Conservation (phyloP, 306 rosid genomes). For the Canavalia ensiformis region DNA sequence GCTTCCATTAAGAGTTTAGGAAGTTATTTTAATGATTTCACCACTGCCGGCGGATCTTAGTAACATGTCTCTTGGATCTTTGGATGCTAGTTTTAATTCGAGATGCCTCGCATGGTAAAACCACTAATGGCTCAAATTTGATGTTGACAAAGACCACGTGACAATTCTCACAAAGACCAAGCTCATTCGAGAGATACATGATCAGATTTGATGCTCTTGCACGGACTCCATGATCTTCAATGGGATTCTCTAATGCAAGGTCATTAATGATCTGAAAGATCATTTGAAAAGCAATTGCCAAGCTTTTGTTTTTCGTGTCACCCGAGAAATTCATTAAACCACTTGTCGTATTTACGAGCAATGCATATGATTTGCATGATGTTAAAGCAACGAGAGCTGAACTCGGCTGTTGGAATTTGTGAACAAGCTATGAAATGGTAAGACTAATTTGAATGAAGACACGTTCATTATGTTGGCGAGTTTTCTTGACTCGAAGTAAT, state of each 20-base stretch:
- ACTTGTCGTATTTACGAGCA: conserved; percentile 69
- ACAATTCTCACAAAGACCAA: conserved; percentile 50
- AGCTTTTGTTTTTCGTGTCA: conserved; percentile 55
- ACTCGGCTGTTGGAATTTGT: conserved; percentile 64
- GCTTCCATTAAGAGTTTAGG: conserved; percentile 79
- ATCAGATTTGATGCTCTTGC: conserved; percentile 61
- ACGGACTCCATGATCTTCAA: conserved; percentile 65
- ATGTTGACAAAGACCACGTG: conserved; percentile 45
- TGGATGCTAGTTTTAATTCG: conserved; percentile 70
- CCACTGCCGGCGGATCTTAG: conserved; percentile 73
- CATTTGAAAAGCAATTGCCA: conserved; percentile 55
- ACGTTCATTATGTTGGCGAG: conserved; percentile 58
- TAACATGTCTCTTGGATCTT: conserved; percentile 72
- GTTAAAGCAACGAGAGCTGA: conserved; percentile 65
- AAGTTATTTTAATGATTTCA: conserved; percentile 74
- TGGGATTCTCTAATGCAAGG: conserved; percentile 83
- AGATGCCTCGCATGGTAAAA: conserved; percentile 55
- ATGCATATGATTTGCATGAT: conserved; percentile 67
- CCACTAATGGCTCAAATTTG: conserved; percentile 49
- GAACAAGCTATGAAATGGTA: conserved; percentile 65
- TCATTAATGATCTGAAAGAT: conserved; percentile 69
- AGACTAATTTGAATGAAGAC: conserved; percentile 58
- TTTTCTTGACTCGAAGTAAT: conserved; percentile 69
- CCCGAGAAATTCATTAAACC: conserved; percentile 63
- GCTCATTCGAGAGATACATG: conserved; percentile 51